Conservation (phyloP, 805 yeast species). For the Ogataea thermomethanolica region DNA sequence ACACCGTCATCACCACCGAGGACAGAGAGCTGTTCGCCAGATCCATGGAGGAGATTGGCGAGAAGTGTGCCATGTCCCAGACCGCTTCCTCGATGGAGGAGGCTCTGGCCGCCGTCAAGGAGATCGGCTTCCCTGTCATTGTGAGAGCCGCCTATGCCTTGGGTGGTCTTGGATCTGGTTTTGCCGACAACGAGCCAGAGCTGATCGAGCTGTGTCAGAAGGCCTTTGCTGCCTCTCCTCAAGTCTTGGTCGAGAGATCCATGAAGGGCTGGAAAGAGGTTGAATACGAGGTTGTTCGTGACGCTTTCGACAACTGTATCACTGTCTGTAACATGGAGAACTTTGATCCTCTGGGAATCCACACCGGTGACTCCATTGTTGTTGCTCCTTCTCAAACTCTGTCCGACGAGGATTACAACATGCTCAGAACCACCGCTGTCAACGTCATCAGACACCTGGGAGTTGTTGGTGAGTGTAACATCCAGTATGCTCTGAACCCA, state of each 20-base stretch:
- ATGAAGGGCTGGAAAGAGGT: slow-evolving; percentile 99
- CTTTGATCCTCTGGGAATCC: slow-evolving; percentile 97
- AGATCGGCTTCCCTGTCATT: slow-evolving; percentile 91
- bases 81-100: slow-evolving; percentile 80
- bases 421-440: slow-evolving; percentile 97
- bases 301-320: slow-evolving; percentile 94
- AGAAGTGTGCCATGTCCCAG: slow-evolving; percentile 91
- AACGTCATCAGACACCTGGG: slow-evolving; percentile 96
- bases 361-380: slow-evolving; percentile 98
- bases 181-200: slow-evolving; percentile 84
- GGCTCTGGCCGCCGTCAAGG: slow-evolving; percentile 78
- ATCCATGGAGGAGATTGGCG: slow-evolving; percentile 92
- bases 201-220: slow-evolving; percentile 78
- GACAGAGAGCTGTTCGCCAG: slow-evolving; percentile 94
- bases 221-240: slow-evolving; percentile 95
- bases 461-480: slow-evolving; percentile 99
- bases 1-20: slow-evolving; percentile 94
- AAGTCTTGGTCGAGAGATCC: slow-evolving; percentile 89
- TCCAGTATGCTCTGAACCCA: slow-evolving; percentile 95
- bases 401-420: slow-evolving; percentile 94
- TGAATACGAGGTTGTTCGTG: slow-evolving; percentile 98
- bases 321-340: slow-evolving; percentile 99
- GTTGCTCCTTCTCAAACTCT: slow-evolving; percentile 98
- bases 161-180: slow-evolving; percentile 98
- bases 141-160: slow-evolving; percentile 96